Conservation (phyloP, 2,329 filamentous ascomycete genomes). For the Penicillium fuscoglaucum region DNA sequence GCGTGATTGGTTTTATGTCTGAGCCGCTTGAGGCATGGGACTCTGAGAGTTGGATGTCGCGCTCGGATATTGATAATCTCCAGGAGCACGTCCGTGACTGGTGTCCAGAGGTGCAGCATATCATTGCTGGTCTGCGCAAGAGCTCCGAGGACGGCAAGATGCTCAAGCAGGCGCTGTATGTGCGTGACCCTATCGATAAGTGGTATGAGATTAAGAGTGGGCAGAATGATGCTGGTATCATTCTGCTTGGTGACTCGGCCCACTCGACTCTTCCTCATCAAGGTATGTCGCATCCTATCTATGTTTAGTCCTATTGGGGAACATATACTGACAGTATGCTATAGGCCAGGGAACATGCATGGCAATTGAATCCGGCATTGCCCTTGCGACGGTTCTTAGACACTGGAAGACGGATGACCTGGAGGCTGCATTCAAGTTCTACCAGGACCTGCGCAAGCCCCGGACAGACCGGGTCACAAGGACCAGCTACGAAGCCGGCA, state of each 20-base stretch:
- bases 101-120: slow-evolving; percentile 36
- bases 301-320: background rate
- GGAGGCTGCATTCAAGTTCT: slow-evolving; percentile 35
- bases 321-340: background rate
- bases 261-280: slow-evolving; percentile 40
- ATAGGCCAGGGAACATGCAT: slow-evolving; percentile 38
- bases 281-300: slow-evolving; percentile 17
- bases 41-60: slow-evolving; percentile 39
- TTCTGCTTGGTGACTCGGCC: slow-evolving; percentile 36
- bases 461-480: slow-evolving; percentile 38
- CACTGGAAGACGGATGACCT: slow-evolving; percentile 33
- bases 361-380: slow-evolving; percentile 38
- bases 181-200: slow-evolving; percentile 34
- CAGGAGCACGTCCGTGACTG: slow-evolving; percentile 38
- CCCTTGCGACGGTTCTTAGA: slow-evolving; percentile 33
- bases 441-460: slow-evolving; percentile 39
- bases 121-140: slow-evolving; percentile 34
- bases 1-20: slow-evolving; percentile 41
- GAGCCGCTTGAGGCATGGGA: slow-evolving; percentile 39
- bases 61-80: slow-evolving; percentile 35
- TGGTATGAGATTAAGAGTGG: slow-evolving; percentile 34
- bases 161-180: slow-evolving; percentile 38
- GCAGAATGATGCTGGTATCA: slow-evolving; percentile 29
- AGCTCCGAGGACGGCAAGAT: slow-evolving; percentile 33
- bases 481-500: slow-evolving; percentile 40